Percentiles rank a stretch among this genome's conserved stretches.
These are phyloP conservation scores for Golubevia pallescens DNA, from an alignment of 1,284 basidiomycete species.

Conservation along the genomic window DNA sequence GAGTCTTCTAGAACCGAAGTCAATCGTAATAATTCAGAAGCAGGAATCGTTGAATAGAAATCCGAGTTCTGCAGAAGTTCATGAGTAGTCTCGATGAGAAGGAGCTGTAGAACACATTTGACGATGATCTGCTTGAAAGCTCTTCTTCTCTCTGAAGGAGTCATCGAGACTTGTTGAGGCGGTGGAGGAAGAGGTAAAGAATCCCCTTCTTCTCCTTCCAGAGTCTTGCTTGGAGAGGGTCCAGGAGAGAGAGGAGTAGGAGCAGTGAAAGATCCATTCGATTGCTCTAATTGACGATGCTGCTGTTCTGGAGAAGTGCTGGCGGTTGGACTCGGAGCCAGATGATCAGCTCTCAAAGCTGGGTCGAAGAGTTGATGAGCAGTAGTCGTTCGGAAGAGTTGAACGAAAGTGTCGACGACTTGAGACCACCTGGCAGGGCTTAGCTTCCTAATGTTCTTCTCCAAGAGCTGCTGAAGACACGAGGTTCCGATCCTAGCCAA, in stretches of 20 bases:
- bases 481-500: constrained; percentile 60
- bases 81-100: constrained; percentile 63
- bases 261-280: constrained; percentile 1
- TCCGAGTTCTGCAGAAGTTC: constrained; percentile 40
- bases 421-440: constrained; percentile 40
- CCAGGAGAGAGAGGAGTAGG: constrained; percentile 3
- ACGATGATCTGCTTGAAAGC: constrained; percentile 64
- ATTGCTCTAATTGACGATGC: neutral
- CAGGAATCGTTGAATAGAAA: constrained; percentile 55
- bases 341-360: constrained; percentile 33
- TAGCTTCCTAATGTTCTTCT: constrained; percentile 55
- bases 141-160: constrained; percentile 45
- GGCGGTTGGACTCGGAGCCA: constrained; percentile 12
- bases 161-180: constrained; percentile 20
- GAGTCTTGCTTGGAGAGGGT: neutral
- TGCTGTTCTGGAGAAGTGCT: neutral
- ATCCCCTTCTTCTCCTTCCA: neutral
- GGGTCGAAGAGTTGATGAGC: constrained; percentile 62
- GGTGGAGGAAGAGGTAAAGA: neutral
- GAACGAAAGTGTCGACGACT: constrained; percentile 57
- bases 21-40: constrained; percentile 48
- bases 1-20: constrained; percentile 50
- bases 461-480: constrained; percentile 55
- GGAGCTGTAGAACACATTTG: constrained; percentile 61
- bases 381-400: constrained; percentile 59